These are phyloP conservation scores for Conoideocrella luteorostrata DNA, from an alignment of 2,329 filamentous ascomycete species.

Conservation along the genomic window DNA sequence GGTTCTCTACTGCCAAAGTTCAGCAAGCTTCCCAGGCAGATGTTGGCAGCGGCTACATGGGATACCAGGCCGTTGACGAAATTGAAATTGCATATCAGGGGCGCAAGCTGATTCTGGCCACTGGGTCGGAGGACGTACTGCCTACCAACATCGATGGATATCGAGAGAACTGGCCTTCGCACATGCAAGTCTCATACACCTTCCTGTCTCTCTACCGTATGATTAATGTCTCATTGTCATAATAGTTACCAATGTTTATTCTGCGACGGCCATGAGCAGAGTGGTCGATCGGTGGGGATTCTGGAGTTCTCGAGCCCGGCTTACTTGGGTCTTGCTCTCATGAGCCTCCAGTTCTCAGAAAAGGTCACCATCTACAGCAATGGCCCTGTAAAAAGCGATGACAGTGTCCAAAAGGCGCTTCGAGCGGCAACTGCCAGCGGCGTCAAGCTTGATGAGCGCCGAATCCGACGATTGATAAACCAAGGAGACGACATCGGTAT, in stretches of 20 bases:
- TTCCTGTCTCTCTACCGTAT: too few relatives aligned
- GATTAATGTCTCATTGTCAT: too few relatives aligned
- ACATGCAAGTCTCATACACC: too few relatives aligned
- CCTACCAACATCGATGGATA: not conserved
- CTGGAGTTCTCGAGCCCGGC: not conserved
- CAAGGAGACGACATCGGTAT: not conserved
- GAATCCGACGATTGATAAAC: not conserved
- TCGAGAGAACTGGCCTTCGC: not conserved
- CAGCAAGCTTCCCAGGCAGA: not conserved
- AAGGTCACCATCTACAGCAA: not conserved
- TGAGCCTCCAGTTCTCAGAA: not conserved
- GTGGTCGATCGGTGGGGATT: not conserved
- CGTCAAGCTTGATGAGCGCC: not conserved
- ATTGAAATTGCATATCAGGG: not conserved
- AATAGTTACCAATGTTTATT: not conserved
- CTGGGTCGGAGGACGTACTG: not conserved
- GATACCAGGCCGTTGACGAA: not conserved
- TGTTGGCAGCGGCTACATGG: not conserved
- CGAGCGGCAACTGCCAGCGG: not conserved
- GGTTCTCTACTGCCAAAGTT: not conserved
- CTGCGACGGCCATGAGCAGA: not conserved
- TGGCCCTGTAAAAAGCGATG: not conserved
- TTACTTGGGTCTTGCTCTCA: not conserved
- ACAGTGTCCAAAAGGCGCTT: not conserved
- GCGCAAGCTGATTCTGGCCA: not conserved